These are phyloP conservation scores for Eurotiales sp. DNA, from an alignment of 2,329 filamentous ascomycete genomes.

Conservation along the genomic window DNA sequence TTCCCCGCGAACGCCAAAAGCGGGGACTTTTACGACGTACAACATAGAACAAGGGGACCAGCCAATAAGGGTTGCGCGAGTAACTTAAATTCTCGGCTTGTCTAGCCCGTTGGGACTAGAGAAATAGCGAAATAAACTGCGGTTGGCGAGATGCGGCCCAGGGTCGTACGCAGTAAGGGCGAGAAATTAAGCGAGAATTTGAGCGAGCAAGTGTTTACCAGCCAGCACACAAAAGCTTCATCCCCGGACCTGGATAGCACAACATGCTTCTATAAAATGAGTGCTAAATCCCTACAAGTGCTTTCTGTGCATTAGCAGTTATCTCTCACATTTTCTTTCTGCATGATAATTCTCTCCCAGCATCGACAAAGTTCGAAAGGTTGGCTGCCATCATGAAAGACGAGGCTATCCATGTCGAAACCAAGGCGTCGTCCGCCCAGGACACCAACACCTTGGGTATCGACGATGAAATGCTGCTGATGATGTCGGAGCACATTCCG, in stretches of 20 bases:
- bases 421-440: slow-evolving; percentile 14
- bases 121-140: slow-evolving; percentile 3
- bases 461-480: slow-evolving; percentile 23
- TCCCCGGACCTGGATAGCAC: neutral
- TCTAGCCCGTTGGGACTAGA: neutral
- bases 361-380: neutral
- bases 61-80: too few species aligned
- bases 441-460: slow-evolving; percentile 26
- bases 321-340: neutral
- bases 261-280: slow-evolving; percentile 3
- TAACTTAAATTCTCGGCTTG: neutral
- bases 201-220: neutral
- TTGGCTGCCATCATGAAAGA: slow-evolving; percentile 2
- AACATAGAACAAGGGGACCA: neutral
- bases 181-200: slow-evolving; percentile 7
- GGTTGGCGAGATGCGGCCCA: neutral
- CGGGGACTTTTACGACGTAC: neutral
- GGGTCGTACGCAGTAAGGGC: neutral
- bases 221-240: neutral
- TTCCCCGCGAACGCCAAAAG: neutral
- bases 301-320: neutral
- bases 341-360: neutral
- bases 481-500: slow-evolving; percentile 32
- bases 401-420: slow-evolving; percentile 7
- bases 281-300: neutral